These are phyloP conservation scores for Datisca glomerata DNA, from an alignment of 306 rosid species.

Conservation along the genomic window DNA sequence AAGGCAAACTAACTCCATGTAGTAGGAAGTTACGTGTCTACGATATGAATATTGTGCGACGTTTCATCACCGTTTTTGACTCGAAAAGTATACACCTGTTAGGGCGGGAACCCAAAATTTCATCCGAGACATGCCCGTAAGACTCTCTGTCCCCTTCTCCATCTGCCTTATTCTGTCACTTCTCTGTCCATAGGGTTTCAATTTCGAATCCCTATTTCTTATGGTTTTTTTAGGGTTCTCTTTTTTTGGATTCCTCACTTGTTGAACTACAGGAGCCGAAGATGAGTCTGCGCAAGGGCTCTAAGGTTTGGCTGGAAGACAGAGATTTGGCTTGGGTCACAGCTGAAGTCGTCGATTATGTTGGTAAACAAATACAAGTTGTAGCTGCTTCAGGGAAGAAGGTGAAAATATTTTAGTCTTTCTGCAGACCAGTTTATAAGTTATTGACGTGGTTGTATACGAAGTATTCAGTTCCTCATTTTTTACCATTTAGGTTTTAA, in stretches of 20 bases:
- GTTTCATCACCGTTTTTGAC: conserved; percentile 18
- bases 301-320: conserved; percentile 86
- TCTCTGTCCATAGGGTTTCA: conserved; percentile 41
- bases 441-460: not conserved
- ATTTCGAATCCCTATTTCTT: conserved; percentile 6
- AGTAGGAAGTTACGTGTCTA: too few relatives aligned
- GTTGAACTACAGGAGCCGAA: conserved; percentile 10
- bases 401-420: conserved; percentile 24
- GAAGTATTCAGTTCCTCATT: not conserved
- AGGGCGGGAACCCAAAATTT: conserved; percentile 81
- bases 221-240: conserved; percentile 4
- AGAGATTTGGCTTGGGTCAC: conserved; percentile 55
- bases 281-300: conserved; percentile 66
- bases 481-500: conserved; percentile 35
- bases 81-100: conserved; percentile 25
- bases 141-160: conserved; percentile 12
- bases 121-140: conserved; percentile 24
- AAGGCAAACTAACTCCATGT: too few relatives aligned
- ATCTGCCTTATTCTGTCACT: conserved; percentile 3
- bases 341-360: conserved; percentile 52
- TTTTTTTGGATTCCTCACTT: not conserved
- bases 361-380: conserved; percentile 31
- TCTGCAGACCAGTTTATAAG: not conserved
- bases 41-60: conserved; percentile 18
- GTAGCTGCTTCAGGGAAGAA: conserved; percentile 51